Conservation (phyloP, 106 monocot species). For the Cymbidium sinense region DNA sequence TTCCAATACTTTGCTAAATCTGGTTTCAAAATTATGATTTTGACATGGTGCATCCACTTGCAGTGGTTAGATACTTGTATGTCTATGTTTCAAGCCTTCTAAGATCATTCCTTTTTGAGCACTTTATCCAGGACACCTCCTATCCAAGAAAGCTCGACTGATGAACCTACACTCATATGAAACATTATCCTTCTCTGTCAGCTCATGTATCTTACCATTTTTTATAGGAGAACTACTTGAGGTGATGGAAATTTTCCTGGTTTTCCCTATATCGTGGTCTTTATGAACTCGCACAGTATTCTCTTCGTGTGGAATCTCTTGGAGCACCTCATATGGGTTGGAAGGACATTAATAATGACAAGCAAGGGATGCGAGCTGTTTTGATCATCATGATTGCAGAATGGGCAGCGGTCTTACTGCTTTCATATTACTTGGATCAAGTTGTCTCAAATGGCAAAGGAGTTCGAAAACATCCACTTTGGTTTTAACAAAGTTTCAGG, state of each 20-base stretch:
- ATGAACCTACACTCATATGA: background rate
- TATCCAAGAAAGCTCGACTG: conserved; percentile 33
- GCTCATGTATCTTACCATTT: background rate
- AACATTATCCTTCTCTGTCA: background rate
- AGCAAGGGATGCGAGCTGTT: conserved; percentile 11
- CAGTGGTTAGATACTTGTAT: conserved; percentile 46
- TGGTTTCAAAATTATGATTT: background rate
- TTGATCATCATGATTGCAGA: conserved; percentile 20
- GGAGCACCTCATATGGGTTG: too few species aligned
- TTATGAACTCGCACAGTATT: conserved; percentile 18
- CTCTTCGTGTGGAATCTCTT: background rate
- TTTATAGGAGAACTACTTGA: conserved; percentile 4
- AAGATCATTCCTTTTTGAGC: conserved; percentile 24
- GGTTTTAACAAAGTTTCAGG: conserved; percentile 8
- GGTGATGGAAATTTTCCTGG: conserved; percentile 12
- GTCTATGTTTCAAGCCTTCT: conserved; percentile 46
- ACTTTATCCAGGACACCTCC: conserved; percentile 31
- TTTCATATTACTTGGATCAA: conserved; percentile 28
- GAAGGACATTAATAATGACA: too few species aligned
- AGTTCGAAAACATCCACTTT: conserved; percentile 14
- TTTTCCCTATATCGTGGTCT: conserved; percentile 23
- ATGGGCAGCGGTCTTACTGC: conserved; percentile 14
- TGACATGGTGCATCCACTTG: conserved; percentile 1
- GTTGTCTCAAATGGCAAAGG: conserved; percentile 7
- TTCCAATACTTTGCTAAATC: background rate